Conservation (phyloP, 805 yeast species). For the Lachancea kluyveri region DNA sequence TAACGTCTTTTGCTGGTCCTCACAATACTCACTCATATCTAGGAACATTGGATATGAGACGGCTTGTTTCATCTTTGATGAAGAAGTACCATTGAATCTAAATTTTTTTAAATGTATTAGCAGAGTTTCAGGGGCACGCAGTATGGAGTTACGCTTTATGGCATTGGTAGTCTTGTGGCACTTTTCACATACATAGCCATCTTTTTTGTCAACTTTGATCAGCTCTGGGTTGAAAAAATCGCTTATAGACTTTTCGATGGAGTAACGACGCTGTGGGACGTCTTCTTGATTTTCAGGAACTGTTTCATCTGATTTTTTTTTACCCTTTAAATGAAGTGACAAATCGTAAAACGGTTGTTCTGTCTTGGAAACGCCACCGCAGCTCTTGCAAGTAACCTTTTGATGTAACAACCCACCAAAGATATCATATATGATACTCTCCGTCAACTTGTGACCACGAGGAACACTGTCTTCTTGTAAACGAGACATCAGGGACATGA, state of each 20-base stretch:
- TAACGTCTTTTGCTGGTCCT: conserved; percentile 23
- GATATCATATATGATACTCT: conserved; percentile 81
- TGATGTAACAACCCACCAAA: conserved; percentile 90
- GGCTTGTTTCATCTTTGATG: conserved; percentile 82
- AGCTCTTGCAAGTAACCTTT: conserved; percentile 72
- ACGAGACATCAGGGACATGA: conserved; percentile 83
- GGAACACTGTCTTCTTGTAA: conserved; percentile 92
- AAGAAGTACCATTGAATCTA: conserved; percentile 73
- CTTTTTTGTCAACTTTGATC: conserved; percentile 60
- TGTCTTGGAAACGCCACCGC: conserved; percentile 80
- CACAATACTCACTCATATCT: conserved; percentile 61
- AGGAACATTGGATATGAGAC: conserved; percentile 74
- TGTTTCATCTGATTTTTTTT: conserved; percentile 30
- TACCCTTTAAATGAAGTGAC: conserved; percentile 65
- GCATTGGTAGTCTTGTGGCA: conserved; percentile 78
- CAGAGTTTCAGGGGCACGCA: conserved; percentile 81
- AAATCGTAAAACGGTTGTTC: conserved; percentile 92
- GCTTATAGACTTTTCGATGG: conserved; percentile 66
- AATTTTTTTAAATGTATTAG: conserved; percentile 86
- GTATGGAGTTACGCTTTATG: conserved; percentile 63
- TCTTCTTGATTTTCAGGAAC: conserved; percentile 9
- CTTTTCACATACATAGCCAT: conserved; percentile 83
- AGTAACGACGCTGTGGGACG: conserved; percentile 37
- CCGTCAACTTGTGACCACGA: conserved; percentile 73
- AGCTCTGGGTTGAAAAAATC: conserved; percentile 83